Evolutionary conservation across 2,329 filamentous ascomycete species (phyloP), one percentile per base, ranked within the genome.

Genomic region (Fusarium graminum): DNA sequence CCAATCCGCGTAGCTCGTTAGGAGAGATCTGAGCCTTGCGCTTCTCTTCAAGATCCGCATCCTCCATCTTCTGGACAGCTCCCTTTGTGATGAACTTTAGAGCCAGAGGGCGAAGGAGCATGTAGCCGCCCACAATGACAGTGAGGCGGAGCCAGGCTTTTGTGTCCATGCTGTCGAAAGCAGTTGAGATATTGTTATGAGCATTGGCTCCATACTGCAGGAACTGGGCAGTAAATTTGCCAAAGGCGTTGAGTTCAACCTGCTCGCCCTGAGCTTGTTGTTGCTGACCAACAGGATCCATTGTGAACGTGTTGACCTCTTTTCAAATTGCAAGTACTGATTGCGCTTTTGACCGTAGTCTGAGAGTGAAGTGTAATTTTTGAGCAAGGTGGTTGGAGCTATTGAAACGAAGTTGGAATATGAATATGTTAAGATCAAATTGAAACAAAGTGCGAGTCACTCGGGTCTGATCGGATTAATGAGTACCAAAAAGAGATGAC

Each of bases 41-140:
- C 75, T 89, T 82, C 73, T 85, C 74, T 25, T 79, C 80, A 51
- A 74, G 78, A 10, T 83, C 81, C 64, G 86, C 83, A 72, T 88
- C 83, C 71, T 89, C 88, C 74, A 91, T 82, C 74, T 89, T 83
- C 72, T 84, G 84, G 75, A 88, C 86, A 74, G 92, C 88, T 65
- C 84, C 78, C 71, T 86, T 87, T 61, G 84, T 86, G 70, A 88
- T 88, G 36, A 88, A 78, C 74, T 90, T 90, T 72, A 94, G 83
- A 50, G 94, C 77, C 75, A 92, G 93, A 0, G 92, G 92, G 1
- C 92, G 88, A 25, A 93, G 72, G 51, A 95, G 84, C 66, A 89
- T 75, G 80, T 94, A 96, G 54, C 86, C 89, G 72, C 92, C 87
- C 19, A 93, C 85, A 63, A 93, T 85, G 68, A 88, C 83, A 68